Base-by-base conservation (phyloP, 768 basidiomycete genomes). In the Pleurotus cornucopiae region DNA sequence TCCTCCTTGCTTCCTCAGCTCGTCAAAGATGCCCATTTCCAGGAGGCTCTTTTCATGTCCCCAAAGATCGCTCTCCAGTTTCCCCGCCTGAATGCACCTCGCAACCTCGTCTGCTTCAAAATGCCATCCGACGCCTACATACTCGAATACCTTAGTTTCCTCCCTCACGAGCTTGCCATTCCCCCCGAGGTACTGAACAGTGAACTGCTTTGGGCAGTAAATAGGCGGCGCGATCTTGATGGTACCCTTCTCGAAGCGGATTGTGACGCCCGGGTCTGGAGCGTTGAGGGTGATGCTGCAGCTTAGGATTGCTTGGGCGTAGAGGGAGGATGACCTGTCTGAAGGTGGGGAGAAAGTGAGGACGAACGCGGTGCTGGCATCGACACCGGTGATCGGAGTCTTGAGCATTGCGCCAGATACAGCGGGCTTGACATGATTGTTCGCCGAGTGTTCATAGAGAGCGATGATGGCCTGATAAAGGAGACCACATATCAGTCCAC, bases 31-130 rank as follows among this genome's bases (percentile, higher is more conserved):
- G 26, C 83, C 75, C 86, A 94, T 94, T 59, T 88, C 82, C 58
- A 94, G 62, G 62, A 89, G 63, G 64, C 88, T 93, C 73, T 93
- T 92, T 43, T 85, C 82, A 61, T 87, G 87, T 1, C 84, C 79
- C 89, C 91, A 93, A 30, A 83, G 62, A 3, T 75, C 75, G 63
- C 90, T 91, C 70, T 94, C 84, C 21, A 72, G 71, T 74, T 86
- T 89, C 2, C 87, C 87, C 52, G 86, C 86, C 39, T 83, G 70
- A 18, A 92, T 73, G 64, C 88, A 90, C 47, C 89, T 71, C 14
- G 89, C 92, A 9, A 92, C 91, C 58, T 94, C 91, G 63, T 95
- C 93, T 2, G 92, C 91, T 69, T 94, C 82, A 69, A 86, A 95
- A 67, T 91, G 82, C 87, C 82, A 90, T 6, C 91, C 93, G 34